Base-by-base conservation (phyloP, 805 yeast genomes). In the Hanseniaspora vineae region DNA sequence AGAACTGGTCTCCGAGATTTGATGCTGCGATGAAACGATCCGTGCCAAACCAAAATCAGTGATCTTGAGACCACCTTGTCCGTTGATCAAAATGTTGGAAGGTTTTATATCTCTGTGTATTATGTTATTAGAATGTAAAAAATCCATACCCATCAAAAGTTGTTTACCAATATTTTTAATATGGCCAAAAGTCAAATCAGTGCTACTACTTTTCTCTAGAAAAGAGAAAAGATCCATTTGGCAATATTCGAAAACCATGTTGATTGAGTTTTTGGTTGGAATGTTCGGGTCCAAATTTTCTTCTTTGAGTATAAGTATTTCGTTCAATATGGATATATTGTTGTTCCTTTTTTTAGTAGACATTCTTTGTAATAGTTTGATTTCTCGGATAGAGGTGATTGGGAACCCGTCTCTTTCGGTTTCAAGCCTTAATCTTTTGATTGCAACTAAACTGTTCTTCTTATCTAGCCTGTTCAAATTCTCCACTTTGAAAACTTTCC, bases 341-440 rank as follows among this genome's bases (percentile, higher is more conserved):
- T 72, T 75, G 64, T 92, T 96, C 47, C 83, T 77, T 54, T 89
- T 79, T 12, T 19, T 40, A 8, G 31, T 19, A 31, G 43, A 40
- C 31, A 40, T 23, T 15, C 64, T 54, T 62, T 90, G 97, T 44
- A 90, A 68, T 15, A 90, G 67, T 53, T 87, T 80, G 51, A 89
- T 86, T 66, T 92, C 98, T 54, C 98, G 72, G 58, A 88, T 78
- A 0, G 97, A 95, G 0, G 98, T 92, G 19, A 92, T 84, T 2
- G 98, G 98, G 64, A 92, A 86, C 0, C 97, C 97, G 59, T 92
- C 98, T 44, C 87, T 72, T 61, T 90, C 97, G 8, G 78, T 66
- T 59, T 92, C 97, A 57, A 92, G 71, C 51, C 97, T 66, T 42
- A 92, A 69, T 54, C 81, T 75, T 61, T 92, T 92, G 58, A 92